Percentiles rank a stretch among this genome's conserved stretches.
Conservation (phyloP, 2,329 filamentous ascomycete species). For the Verticillium tricorpus region DNA sequence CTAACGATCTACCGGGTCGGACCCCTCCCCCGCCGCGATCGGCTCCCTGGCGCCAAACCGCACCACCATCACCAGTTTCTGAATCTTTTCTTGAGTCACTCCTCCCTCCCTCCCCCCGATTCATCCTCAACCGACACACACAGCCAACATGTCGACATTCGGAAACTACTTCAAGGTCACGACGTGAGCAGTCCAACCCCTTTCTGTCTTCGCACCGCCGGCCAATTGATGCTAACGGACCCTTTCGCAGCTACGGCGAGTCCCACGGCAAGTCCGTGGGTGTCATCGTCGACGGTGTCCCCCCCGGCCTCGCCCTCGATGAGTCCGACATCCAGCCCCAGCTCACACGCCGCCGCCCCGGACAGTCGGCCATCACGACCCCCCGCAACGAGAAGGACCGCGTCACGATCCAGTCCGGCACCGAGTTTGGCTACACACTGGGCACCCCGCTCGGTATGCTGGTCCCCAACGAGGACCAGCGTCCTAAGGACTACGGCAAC, state of each 20-base stretch:
- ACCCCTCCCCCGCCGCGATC: conserved; percentile 4
- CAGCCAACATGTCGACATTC: conserved; percentile 74
- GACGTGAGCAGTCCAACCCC: conserved; percentile 52
- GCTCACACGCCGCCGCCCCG: conserved; percentile 84
- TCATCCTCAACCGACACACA: conserved; percentile 2
- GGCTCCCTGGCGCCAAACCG: neutral
- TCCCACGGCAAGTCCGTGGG: conserved; percentile 91
- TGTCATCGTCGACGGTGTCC: conserved; percentile 90
- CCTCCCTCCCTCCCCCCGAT: conserved; percentile 1
- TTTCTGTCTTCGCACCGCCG: conserved; percentile 7
- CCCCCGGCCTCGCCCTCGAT: conserved; percentile 79
- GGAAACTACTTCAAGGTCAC: conserved; percentile 78
- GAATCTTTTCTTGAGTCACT: conserved; percentile 10
- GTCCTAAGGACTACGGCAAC: conserved; percentile 86
- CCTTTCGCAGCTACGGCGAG: conserved; percentile 38
- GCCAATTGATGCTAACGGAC: neutral
- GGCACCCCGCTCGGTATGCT: conserved; percentile 87
- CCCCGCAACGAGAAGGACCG: conserved; percentile 89
- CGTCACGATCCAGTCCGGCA: conserved; percentile 89
- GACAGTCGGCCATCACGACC: conserved; percentile 85
- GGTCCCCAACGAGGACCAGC: conserved; percentile 88
- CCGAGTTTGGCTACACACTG: conserved; percentile 82
- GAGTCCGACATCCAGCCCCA: conserved; percentile 91
- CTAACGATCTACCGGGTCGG: neutral
- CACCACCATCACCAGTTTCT: conserved; percentile 1